phyloP scores from a whole-genome alignment of 2,329 filamentous ascomycete species.

The Hortaea werneckii region DNA sequence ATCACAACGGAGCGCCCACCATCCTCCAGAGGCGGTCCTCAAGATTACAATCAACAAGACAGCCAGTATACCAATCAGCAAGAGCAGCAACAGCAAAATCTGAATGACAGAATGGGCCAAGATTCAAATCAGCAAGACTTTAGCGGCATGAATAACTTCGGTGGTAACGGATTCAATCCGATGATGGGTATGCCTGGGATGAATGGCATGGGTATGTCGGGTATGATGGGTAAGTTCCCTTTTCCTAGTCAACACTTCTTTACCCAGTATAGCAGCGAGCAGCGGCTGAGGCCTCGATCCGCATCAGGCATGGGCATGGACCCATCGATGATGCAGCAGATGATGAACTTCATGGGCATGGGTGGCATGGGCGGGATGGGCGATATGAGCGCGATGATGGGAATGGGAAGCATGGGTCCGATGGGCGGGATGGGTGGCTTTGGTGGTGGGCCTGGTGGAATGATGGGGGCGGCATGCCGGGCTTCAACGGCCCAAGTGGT shows the following conservation, averaged over 20 bases:
- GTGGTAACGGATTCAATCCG: slow-evolving; percentile 51
- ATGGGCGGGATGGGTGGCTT: slow-evolving; percentile 38
- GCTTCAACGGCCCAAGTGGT: slow-evolving; percentile 36
- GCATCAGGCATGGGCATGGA: slow-evolving; percentile 70
- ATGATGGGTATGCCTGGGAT: slow-evolving; percentile 47
- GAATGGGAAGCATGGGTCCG: slow-evolving; percentile 41
- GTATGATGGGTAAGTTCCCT: slow-evolving; percentile 70
- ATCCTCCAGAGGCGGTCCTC: slow-evolving; percentile 3
- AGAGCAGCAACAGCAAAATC: neutral
- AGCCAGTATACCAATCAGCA: slow-evolving; percentile 4
- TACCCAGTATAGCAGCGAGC: slow-evolving; percentile 15
- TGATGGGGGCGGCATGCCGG: slow-evolving; percentile 50
- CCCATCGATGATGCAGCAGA: slow-evolving; percentile 66
- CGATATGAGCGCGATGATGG: slow-evolving; percentile 50
- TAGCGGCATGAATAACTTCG: slow-evolving; percentile 16
- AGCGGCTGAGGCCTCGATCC: slow-evolving; percentile 7
- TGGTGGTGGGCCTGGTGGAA: slow-evolving; percentile 53
- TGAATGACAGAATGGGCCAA: slow-evolving; percentile 4
- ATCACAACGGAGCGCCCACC: slow-evolving; percentile 23
- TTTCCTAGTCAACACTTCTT: neutral
- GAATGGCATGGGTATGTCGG: slow-evolving; percentile 37
- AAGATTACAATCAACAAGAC: slow-evolving; percentile 8
- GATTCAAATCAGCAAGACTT: slow-evolving; percentile 10
- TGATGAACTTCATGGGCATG: slow-evolving; percentile 43
- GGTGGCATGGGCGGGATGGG: slow-evolving; percentile 60